phyloP scores from a whole-genome alignment of 2,329 filamentous ascomycete species.

The Alternaria atra region DNA sequence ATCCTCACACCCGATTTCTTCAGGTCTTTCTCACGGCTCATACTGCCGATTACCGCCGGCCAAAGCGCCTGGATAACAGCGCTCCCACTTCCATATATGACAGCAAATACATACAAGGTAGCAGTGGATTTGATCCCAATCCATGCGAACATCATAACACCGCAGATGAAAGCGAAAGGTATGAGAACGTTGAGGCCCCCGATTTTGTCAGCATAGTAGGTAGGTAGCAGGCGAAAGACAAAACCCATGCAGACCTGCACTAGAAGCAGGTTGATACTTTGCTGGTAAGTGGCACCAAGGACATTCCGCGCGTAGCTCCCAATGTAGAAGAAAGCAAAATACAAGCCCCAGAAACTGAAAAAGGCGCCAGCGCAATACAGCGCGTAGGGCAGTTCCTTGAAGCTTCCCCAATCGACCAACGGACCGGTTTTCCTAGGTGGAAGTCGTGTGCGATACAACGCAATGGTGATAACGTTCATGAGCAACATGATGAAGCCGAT shows the following conservation, averaged over 20 bases:
- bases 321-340: slow-evolving; percentile 59
- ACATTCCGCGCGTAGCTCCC: slow-evolving; percentile 54
- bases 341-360: slow-evolving; percentile 51
- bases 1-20: slow-evolving; percentile 47
- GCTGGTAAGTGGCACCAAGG: slow-evolving; percentile 58
- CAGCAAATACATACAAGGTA: slow-evolving; percentile 42
- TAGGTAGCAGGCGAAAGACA: slow-evolving; percentile 60
- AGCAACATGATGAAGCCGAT: slow-evolving; percentile 68
- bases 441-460: slow-evolving; percentile 50
- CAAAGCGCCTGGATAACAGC: slow-evolving; percentile 45
- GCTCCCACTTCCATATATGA: slow-evolving; percentile 40
- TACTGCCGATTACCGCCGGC: slow-evolving; percentile 35
- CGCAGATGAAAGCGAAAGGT: slow-evolving; percentile 58
- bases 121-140: slow-evolving; percentile 38
- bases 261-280: slow-evolving; percentile 65
- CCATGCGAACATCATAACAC: slow-evolving; percentile 54
- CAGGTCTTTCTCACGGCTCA: slow-evolving; percentile 46
- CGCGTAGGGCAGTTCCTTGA: slow-evolving; percentile 52
- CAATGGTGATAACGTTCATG: slow-evolving; percentile 41
- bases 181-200: slow-evolving; percentile 60
- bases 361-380: slow-evolving; percentile 50
- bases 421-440: slow-evolving; percentile 54
- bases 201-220: slow-evolving; percentile 49
- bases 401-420: slow-evolving; percentile 53
- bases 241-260: slow-evolving; percentile 60